Conservation (phyloP, 2,329 filamentous ascomycete species). For the Fragosphaeria purpurea region DNA sequence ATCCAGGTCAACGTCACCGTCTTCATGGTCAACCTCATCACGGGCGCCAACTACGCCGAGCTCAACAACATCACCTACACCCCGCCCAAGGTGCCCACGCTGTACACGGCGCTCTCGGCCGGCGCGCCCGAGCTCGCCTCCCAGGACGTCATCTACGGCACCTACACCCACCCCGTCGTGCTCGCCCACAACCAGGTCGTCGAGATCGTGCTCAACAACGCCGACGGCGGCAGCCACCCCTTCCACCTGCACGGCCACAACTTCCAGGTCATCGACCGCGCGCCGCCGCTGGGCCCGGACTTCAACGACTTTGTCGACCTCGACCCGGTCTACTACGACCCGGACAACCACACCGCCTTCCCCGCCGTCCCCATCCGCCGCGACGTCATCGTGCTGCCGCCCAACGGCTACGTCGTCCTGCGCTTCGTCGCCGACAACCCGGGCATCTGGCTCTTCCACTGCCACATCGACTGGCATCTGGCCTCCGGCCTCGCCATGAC, state of each 20-base stretch:
- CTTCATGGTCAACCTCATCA: constrained; percentile 53
- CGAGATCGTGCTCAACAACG: constrained; percentile 68
- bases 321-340: constrained; percentile 19
- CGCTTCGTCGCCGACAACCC: constrained; percentile 60
- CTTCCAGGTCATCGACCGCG: constrained; percentile 53
- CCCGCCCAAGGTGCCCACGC: constrained; percentile 62
- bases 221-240: constrained; percentile 59
- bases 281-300: constrained; percentile 46
- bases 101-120: constrained; percentile 64
- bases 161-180: constrained; percentile 55
- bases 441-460: constrained; percentile 57
- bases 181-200: constrained; percentile 59
- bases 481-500: constrained; percentile 55
- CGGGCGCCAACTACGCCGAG: constrained; percentile 41
- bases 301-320: constrained; percentile 38
- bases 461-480: constrained; percentile 73
- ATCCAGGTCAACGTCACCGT: constrained; percentile 53
- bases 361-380: constrained; percentile 51
- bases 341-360: constrained; percentile 26
- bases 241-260: constrained; percentile 72
- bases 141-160: constrained; percentile 54
- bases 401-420: constrained; percentile 58
- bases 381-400: constrained; percentile 57
- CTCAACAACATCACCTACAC: constrained; percentile 73
- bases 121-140: constrained; percentile 40